Percentiles rank a stretch among this genome's conserved stretches.
phyloP scores from a whole-genome alignment of 257 asterid species.

The Rehmannia glutinosa region DNA sequence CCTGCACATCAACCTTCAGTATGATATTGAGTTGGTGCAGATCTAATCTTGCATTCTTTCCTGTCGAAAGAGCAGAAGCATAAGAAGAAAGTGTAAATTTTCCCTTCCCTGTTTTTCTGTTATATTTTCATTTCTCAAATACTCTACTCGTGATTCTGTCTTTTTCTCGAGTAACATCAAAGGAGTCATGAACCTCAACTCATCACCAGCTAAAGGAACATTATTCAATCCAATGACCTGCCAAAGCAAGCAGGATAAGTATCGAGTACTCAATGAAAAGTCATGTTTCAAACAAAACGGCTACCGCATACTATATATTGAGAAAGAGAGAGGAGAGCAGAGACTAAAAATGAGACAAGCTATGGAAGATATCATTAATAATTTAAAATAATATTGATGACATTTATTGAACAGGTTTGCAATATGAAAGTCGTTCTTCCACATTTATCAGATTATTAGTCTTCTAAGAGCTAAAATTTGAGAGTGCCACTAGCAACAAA shows the following conservation, averaged over 20 bases:
- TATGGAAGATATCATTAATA: too few species aligned
- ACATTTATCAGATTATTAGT: too few species aligned
- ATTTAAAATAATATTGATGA: too few species aligned
- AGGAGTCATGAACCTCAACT: slow-evolving; percentile 80
- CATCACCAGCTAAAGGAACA: slow-evolving; percentile 97
- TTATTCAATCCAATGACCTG: slow-evolving; percentile 86
- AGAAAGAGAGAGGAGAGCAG: too few species aligned
- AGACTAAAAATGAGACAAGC: too few species aligned
- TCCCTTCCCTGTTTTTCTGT: slow-evolving; percentile 95
- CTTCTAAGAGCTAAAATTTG: too few species aligned
- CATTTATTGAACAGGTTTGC: too few species aligned
- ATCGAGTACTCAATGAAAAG: neutral
- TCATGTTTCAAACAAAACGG: neutral
- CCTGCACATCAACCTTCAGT: slow-evolving; percentile 95
- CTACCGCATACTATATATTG: too few species aligned
- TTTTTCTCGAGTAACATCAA: slow-evolving; percentile 83
- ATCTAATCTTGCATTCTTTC: slow-evolving; percentile 73
- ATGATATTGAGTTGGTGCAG: slow-evolving; percentile 86
- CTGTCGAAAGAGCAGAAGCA: slow-evolving; percentile 82
- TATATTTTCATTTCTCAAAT: slow-evolving; percentile 66
- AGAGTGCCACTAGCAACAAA: too few species aligned
- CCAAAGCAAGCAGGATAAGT: slow-evolving; percentile 5
- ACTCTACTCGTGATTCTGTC: slow-evolving; percentile 63
- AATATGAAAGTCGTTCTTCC: too few species aligned
- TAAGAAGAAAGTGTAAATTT: slow-evolving; percentile 85